A percentile compares a stretch with the other conserved stretches of the same genome.
Evolutionary conservation across 225 moss, liverwort and hornwort genomes (phyloP).

Genomic region (Pseudisothecium myosuroides): DNA sequence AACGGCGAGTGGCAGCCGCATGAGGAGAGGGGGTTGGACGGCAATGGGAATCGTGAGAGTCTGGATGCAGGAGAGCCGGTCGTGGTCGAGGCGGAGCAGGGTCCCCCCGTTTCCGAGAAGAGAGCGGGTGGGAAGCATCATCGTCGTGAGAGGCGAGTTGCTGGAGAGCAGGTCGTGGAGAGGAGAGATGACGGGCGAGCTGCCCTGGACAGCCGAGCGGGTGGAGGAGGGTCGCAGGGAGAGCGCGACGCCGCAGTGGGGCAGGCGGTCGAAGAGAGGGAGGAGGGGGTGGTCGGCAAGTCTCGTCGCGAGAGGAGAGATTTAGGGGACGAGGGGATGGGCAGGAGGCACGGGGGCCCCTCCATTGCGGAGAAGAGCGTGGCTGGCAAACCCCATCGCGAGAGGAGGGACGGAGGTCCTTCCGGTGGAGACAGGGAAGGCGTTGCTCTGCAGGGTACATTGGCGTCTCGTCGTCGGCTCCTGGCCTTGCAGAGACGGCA

Average conservation of each 20-base stretch:
- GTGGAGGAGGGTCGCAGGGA: background rate
- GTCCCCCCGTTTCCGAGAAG: background rate
- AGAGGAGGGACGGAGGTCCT: slow-evolving; percentile 19
- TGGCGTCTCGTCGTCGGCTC: slow-evolving; percentile 29
- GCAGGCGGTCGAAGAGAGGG: background rate
- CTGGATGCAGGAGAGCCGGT: background rate
- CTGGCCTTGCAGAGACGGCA: slow-evolving; percentile 35
- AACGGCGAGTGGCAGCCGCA: background rate
- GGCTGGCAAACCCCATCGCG: slow-evolving; percentile 9
- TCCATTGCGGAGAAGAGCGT: slow-evolving; percentile 15
- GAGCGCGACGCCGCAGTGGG: background rate
- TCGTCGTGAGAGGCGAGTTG: background rate
- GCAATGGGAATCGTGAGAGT: background rate
- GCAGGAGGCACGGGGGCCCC: slow-evolving; percentile 6
- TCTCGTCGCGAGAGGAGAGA: slow-evolving; percentile 1
- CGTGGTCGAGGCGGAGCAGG: background rate
- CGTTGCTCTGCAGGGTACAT: background rate
- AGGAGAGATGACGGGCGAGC: background rate
- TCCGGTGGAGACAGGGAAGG: slow-evolving; percentile 3
- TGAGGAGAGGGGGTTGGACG: background rate
- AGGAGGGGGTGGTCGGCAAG: background rate
- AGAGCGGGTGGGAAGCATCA: background rate
- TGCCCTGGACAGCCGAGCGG: background rate
- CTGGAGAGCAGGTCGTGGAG: background rate
- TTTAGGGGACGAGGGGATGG: background rate